Evolutionary conservation across 2,329 filamentous ascomycete genomes (phyloP), one percentile per base, ranked within the genome.

Genomic region (Lasiodiplodia hormozganensis): DNA sequence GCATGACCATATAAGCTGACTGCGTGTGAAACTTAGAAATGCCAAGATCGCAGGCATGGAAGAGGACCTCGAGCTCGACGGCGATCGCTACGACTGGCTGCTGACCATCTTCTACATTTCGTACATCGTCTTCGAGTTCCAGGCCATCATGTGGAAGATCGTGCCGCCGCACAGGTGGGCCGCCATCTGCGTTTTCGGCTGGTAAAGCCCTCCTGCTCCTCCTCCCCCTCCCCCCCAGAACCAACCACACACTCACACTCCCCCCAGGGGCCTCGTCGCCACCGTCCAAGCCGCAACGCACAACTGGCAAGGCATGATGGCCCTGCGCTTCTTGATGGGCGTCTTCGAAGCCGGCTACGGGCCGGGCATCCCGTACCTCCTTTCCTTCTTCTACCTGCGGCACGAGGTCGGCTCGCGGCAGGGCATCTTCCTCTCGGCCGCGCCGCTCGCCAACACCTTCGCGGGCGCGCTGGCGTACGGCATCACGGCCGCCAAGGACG

Each of bases 391-490:
- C 78, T 90, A 89, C 73, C 82, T 86, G 8, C 80, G 87, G 16
- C 80, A 86, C 43, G 85, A 87, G 71, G 77, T 89, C 14, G 87
- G 87, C 38, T 79, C 88, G 36, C 80, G 87, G 3, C 84, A 84
- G 64, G 87, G 86, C 2, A 74, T 89, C 25, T 89, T 88, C 70
- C 70, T 83, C 28, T 75, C 75, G 12, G 81, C 81, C 3, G 88
- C 89, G 0, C 89, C 90, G 1, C 85, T 97, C 4, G 93, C 93
- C 1, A 96, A 92, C 52, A 90, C 89, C 1, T 94, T 96, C 76
- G 92, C 93, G 0, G 89, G 89, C 2, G 89, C 88, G 3, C 80
- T 90, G 11, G 78, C 78, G 11, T 79, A 78, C 69, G 78, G 75
- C 4, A 90, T 92, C 74, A 88, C 88, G 10, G 68, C 67, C 7